These are phyloP conservation scores for Chrysoporthe cubensis DNA, from an alignment of 2,329 filamentous ascomycete genomes.

Conservation along the genomic window DNA sequence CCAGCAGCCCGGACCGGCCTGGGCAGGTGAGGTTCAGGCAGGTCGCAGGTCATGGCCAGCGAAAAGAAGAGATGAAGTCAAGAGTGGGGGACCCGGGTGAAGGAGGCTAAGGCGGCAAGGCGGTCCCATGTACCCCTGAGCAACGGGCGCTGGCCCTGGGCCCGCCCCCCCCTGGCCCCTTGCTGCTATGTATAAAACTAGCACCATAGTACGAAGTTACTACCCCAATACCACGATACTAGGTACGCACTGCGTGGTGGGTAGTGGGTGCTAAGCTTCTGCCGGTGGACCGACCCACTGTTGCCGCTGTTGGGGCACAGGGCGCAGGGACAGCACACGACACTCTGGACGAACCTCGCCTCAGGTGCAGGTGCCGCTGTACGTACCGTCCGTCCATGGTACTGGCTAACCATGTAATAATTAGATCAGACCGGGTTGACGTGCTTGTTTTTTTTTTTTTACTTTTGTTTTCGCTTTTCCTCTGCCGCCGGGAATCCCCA, in stretches of 20 bases:
- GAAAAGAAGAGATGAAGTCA: slow-evolving; percentile 24
- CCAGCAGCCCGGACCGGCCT: background rate
- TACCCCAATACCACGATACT: no score
- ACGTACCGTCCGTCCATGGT: background rate
- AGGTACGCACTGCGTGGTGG: no score
- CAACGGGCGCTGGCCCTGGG: background rate
- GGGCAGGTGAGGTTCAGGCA: background rate
- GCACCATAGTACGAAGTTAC: background rate
- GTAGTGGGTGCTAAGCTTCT: no score
- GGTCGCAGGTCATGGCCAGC: background rate
- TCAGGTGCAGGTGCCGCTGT: no score
- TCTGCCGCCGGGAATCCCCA: background rate
- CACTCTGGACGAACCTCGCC: no score
- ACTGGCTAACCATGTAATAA: background rate
- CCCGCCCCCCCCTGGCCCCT: background rate
- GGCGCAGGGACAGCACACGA: background rate
- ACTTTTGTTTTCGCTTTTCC: background rate
- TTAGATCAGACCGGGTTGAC: background rate
- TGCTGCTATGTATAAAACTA: background rate
- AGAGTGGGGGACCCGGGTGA: slow-evolving; percentile 26
- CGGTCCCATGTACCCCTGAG: background rate
- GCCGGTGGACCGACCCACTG: background rate
- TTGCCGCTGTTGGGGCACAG: background rate
- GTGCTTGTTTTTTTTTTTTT: background rate
- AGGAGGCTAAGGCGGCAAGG: background rate